Evolutionary conservation across 2,329 filamentous ascomycete genomes (phyloP).

Genomic region (Xylariaceae sp.): DNA sequence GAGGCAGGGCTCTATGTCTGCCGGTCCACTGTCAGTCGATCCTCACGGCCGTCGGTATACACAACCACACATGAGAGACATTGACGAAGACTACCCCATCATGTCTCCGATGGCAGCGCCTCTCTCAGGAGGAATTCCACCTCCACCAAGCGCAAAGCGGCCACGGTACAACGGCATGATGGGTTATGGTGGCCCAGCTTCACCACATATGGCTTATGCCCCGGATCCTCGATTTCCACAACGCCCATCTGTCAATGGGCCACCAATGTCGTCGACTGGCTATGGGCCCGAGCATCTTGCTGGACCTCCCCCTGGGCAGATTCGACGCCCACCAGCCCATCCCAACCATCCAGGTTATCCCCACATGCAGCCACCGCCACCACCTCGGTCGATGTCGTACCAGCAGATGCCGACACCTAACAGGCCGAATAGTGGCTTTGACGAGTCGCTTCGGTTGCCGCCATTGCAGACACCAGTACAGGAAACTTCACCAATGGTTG

Average conservation of each 20-base stretch:
- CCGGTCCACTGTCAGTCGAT: slow-evolving; percentile 44
- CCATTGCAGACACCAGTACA: slow-evolving; percentile 48
- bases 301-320: slow-evolving; percentile 21
- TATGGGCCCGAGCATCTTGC: slow-evolving; percentile 28
- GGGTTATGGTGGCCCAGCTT: slow-evolving; percentile 33
- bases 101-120: slow-evolving; percentile 31
- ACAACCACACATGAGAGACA: slow-evolving; percentile 42
- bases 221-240: slow-evolving; percentile 34
- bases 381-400: slow-evolving; percentile 43
- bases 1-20: slow-evolving; percentile 29
- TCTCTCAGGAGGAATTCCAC: slow-evolving; percentile 2
- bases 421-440: slow-evolving; percentile 47
- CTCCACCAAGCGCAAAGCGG: slow-evolving; percentile 33
- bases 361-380: slow-evolving; percentile 57
- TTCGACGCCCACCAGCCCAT: slow-evolving; percentile 17
- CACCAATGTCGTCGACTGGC: slow-evolving; percentile 24
- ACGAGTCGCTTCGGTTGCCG: slow-evolving; percentile 53
- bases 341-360: slow-evolving; percentile 13
- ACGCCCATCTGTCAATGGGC: slow-evolving; percentile 23
- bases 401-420: slow-evolving; percentile 30
- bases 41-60: slow-evolving; percentile 61
- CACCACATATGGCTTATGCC: slow-evolving; percentile 38
- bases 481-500: slow-evolving; percentile 23
- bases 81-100: slow-evolving; percentile 34
- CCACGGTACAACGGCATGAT: slow-evolving; percentile 32